Conservation (phyloP, 2,329 filamentous ascomycete genomes). For the Colletotrichum trifolii region DNA sequence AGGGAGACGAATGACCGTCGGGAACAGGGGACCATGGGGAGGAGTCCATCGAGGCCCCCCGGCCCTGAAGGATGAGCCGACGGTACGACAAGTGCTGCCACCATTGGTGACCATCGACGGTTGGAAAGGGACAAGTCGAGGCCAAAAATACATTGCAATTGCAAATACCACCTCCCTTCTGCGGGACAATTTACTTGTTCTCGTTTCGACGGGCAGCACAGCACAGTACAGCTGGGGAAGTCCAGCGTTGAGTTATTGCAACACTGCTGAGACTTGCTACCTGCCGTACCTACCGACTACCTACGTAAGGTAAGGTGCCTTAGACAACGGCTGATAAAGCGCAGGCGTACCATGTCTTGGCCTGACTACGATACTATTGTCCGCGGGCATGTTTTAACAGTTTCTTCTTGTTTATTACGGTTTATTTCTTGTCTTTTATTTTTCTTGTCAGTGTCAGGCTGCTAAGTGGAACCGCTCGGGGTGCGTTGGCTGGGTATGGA, state of each 20-base stretch:
- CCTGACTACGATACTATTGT: neutral
- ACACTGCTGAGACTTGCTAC: no score
- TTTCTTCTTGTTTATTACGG: constrained; percentile 32
- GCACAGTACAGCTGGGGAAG: no score
- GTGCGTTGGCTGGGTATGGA: constrained; percentile 1
- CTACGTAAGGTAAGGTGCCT: no score
- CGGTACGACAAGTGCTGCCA: constrained; percentile 7
- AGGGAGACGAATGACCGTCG: constrained; percentile 21
- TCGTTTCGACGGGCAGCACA: no score
- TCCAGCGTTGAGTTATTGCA: no score
- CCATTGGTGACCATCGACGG: no score
- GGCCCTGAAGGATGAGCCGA: neutral
- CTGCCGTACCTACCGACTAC: no score
- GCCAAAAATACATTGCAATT: constrained; percentile 13
- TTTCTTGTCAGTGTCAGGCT: constrained; percentile 4
- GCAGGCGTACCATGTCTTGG: neutral
- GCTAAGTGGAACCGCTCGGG: constrained; percentile 10
- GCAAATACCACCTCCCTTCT: constrained; percentile 25
- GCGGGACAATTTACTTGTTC: neutral
- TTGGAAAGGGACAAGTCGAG: constrained; percentile 3
- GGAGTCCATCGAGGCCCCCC: neutral
- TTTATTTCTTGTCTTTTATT: constrained; percentile 20
- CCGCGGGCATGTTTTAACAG: constrained; percentile 19
- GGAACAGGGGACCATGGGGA: constrained; percentile 15
- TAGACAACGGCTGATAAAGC: neutral